Evolutionary conservation across 768 basidiomycete genomes (phyloP).

Genomic region (Mycena capillaripes): DNA sequence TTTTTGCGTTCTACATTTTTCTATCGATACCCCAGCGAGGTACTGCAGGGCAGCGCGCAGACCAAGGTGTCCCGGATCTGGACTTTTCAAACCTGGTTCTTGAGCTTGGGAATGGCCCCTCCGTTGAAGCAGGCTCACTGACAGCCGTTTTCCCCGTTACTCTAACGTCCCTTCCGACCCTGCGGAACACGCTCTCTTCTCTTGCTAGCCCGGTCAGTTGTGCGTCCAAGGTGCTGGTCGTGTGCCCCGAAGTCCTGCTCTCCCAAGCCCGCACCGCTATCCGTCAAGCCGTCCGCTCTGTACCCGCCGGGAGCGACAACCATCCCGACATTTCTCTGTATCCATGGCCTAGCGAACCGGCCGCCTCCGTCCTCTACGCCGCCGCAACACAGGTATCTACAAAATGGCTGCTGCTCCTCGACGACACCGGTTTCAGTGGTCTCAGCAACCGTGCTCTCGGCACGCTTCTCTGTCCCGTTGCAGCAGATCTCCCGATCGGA

Average conservation of each 20-base stretch:
- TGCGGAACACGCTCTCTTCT: slow-evolving; percentile 53
- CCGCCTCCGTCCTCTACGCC: slow-evolving; percentile 49
- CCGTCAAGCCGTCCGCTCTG: slow-evolving; percentile 45
- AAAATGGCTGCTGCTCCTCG: slow-evolving; percentile 67
- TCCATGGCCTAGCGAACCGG: slow-evolving; percentile 44
- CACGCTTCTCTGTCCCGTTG: slow-evolving; percentile 59
- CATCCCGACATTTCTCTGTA: slow-evolving; percentile 61
- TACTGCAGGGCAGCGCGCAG: not conserved
- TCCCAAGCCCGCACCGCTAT: slow-evolving; percentile 52
- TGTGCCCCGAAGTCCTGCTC: slow-evolving; percentile 57
- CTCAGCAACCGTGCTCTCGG: slow-evolving; percentile 49
- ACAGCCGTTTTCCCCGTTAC: slow-evolving; percentile 66
- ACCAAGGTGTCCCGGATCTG: not conserved
- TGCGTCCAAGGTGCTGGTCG: slow-evolving; percentile 62
- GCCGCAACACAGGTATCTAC: slow-evolving; percentile 56
- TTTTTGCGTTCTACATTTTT: slow-evolving; percentile 31
- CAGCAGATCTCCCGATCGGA: slow-evolving; percentile 55
- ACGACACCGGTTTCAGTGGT: slow-evolving; percentile 57
- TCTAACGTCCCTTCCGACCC: slow-evolving; percentile 45
- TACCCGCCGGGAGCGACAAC: slow-evolving; percentile 40
- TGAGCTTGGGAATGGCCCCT: not conserved
- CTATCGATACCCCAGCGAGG: not conserved
- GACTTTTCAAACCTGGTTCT: slow-evolving; percentile 4
- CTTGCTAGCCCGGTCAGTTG: slow-evolving; percentile 52
- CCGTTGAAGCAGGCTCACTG: slow-evolving; percentile 47